Evolutionary conservation across 2,329 filamentous ascomycete genomes (phyloP).

Genomic region (Colletotrichum sp.): DNA sequence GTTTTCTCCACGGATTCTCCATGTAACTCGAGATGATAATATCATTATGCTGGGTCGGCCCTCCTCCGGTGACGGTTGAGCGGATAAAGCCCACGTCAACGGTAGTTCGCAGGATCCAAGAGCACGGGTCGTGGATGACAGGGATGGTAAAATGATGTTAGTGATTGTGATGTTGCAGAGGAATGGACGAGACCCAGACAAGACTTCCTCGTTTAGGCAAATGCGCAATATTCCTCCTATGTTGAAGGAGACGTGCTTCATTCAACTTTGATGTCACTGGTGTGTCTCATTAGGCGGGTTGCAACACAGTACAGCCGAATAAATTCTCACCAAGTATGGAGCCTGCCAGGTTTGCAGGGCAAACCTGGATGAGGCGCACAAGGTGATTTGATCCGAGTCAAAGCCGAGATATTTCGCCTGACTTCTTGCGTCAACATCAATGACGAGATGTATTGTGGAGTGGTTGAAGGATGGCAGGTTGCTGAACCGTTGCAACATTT

Average conservation of each 20-base stretch:
- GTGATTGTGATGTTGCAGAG: not conserved
- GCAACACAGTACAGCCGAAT: not conserved
- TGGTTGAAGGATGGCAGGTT: not conserved
- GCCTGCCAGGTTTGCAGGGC: not conserved
- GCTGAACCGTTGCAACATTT: not conserved
- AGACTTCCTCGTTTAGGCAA: not conserved
- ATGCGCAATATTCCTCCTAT: not conserved
- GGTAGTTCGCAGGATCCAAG: not conserved
- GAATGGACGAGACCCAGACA: not conserved
- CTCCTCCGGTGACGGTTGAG: not conserved
- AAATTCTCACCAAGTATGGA: not conserved
- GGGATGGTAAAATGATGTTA: not conserved
- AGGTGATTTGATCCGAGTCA: not conserved
- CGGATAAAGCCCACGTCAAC: not conserved
- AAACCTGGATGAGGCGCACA: not conserved
- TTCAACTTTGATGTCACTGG: not conserved
- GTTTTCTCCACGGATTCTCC: not conserved
- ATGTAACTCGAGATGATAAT: not conserved
- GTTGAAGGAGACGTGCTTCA: not conserved
- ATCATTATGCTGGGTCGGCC: not conserved
- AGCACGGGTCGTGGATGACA: not conserved
- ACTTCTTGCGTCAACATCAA: not conserved
- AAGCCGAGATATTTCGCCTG: not conserved
- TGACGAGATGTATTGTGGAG: not conserved
- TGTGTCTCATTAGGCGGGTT: not conserved